Conservation (phyloP, 2,329 filamentous ascomycete genomes). For the Ophiostoma perfectum region DNA sequence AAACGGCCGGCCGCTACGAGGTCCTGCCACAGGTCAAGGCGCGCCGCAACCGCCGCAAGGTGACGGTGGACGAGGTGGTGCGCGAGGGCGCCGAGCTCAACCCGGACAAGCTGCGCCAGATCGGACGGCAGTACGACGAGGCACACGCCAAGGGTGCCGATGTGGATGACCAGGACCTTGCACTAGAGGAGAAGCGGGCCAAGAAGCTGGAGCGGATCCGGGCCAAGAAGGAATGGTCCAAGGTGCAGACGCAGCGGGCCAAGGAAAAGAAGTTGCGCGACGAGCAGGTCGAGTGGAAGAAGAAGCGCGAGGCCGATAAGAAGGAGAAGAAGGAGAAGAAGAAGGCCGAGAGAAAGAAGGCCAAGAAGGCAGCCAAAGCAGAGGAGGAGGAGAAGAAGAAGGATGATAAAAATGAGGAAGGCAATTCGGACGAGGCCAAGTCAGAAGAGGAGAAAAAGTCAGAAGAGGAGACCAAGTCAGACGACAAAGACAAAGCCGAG, state of each 20-base stretch:
- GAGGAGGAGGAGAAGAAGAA: background rate
- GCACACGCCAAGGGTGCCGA: constrained; percentile 42
- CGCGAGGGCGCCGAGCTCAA: constrained; percentile 39
- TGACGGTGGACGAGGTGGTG: constrained; percentile 56
- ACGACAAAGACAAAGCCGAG: background rate
- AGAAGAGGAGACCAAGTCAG: background rate
- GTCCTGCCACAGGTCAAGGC: constrained; percentile 65
- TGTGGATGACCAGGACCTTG: constrained; percentile 22
- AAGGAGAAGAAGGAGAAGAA: constrained; percentile 31
- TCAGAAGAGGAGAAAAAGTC: background rate
- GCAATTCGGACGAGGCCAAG: background rate
- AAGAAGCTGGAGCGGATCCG: background rate
- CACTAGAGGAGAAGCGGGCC: constrained; percentile 17
- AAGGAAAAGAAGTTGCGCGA: constrained; percentile 15
- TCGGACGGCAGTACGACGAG: constrained; percentile 56
- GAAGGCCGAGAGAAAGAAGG: constrained; percentile 25
- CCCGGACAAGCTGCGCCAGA: constrained; percentile 59
- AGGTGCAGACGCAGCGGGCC: constrained; percentile 10
- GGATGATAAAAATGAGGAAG: background rate
- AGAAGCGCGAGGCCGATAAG: constrained; percentile 11
- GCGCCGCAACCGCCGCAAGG: constrained; percentile 37
- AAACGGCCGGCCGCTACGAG: constrained; percentile 60
- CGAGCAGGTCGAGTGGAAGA: constrained; percentile 13
- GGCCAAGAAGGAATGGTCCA: constrained; percentile 8
- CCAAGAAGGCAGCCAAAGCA: constrained; percentile 27